Percentiles rank a stretch among this genome's conserved stretches.
phyloP scores from a whole-genome alignment of 306 rosid genomes.

The Ormosia semicastrata region DNA sequence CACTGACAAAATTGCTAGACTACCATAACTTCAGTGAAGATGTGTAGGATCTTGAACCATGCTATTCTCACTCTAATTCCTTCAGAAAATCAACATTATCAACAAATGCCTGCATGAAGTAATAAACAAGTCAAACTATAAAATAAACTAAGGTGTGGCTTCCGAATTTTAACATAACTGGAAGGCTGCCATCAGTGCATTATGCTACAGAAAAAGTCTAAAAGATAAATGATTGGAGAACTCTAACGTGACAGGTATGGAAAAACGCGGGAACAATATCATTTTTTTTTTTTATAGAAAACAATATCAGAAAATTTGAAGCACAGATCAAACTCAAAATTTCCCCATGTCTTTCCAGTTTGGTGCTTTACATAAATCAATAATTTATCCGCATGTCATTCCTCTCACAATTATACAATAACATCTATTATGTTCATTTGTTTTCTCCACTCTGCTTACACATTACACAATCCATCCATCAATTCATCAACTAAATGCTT shows the following conservation, averaged over 20 bases:
- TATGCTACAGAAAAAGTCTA: background rate
- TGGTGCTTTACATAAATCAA: conserved; percentile 1
- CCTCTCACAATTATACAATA: background rate
- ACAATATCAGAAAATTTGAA: background rate
- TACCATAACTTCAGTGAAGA: conserved; percentile 18
- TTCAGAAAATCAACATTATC: conserved; percentile 68
- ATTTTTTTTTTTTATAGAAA: background rate
- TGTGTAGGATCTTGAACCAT: conserved; percentile 21
- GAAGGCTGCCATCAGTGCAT: background rate
- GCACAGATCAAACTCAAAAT: background rate
- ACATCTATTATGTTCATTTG: background rate
- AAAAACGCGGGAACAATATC: background rate
- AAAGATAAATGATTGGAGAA: background rate
- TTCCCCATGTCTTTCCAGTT: background rate
- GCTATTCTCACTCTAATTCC: conserved; percentile 55
- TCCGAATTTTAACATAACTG: background rate
- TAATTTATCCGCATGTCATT: background rate
- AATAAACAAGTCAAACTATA: background rate
- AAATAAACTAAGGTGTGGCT: background rate
- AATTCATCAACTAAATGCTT: background rate
- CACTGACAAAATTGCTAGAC: conserved; percentile 25
- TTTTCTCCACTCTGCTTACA: background rate
- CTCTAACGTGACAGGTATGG: background rate
- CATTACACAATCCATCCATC: background rate
- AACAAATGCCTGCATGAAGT: conserved; percentile 56